Evolutionary conservation across 1,284 basidiomycete species (phyloP).

Genomic region (Boletus austroedulis): DNA sequence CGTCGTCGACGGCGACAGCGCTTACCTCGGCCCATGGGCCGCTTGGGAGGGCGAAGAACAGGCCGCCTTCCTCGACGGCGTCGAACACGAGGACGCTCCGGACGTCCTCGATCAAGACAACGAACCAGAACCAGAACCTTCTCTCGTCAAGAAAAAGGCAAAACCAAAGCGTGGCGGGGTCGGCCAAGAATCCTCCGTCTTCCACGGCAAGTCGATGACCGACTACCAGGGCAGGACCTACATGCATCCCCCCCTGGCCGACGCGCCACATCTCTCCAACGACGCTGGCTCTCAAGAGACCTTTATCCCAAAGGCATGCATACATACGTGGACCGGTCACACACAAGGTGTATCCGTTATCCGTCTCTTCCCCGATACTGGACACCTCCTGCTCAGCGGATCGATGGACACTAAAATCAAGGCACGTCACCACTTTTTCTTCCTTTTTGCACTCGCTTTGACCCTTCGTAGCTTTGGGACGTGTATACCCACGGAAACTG

Average conservation of each 20-base stretch:
- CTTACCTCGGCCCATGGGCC: constrained; percentile 96
- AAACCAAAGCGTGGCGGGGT: constrained; percentile 77
- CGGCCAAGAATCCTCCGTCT: constrained; percentile 89
- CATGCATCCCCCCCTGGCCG: constrained; percentile 87
- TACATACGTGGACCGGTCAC: constrained; percentile 98
- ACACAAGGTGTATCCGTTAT: constrained; percentile 95
- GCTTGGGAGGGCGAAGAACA: constrained; percentile 85
- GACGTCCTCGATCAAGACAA: constrained; percentile 68
- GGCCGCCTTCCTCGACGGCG: constrained; percentile 55
- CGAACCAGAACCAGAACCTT: constrained; percentile 56
- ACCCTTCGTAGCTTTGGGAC: constrained; percentile 84
- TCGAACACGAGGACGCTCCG: constrained; percentile 48
- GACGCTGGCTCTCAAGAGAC: constrained; percentile 87
- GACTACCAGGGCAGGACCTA: constrained; percentile 99
- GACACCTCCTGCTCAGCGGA: constrained; percentile 89
- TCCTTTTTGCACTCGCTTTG: background rate
- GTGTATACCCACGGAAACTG: constrained; percentile 97
- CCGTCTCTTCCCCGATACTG: constrained; percentile 87
- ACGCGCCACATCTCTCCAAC: constrained; percentile 74
- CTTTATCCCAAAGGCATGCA: constrained; percentile 92
- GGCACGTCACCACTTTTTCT: constrained; percentile 44
- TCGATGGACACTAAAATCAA: constrained; percentile 99
- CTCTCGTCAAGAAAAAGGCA: constrained; percentile 60
- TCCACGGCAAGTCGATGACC: constrained; percentile 95
- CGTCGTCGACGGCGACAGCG: constrained; percentile 82